Percentiles rank a stretch among this genome's conserved stretches.
Evolutionary conservation across 345 rosid species (phyloP).

Genomic region (Citrus medica): DNA sequence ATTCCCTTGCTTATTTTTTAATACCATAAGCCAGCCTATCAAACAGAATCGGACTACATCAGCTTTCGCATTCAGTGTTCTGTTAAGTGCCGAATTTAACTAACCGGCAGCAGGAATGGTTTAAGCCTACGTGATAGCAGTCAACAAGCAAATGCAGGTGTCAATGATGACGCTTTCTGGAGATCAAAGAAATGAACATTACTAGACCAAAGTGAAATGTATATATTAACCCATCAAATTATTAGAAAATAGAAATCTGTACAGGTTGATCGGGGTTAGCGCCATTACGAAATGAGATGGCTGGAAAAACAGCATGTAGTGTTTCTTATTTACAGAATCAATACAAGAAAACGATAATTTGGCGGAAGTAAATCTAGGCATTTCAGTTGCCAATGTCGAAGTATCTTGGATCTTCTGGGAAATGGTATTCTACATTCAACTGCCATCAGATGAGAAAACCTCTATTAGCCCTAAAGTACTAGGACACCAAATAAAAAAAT

Average conservation of each 20-base stretch:
- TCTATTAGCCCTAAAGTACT: background rate
- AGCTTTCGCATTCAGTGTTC: no score
- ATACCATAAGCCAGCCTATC: no score
- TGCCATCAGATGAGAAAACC: constrained; percentile 32
- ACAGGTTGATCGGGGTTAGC: constrained; percentile 27
- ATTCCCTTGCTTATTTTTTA: no score
- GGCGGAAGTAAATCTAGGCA: background rate
- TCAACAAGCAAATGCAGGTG: no score
- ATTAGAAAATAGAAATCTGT: constrained; percentile 14
- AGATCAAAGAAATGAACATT: background rate
- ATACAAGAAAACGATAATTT: constrained; percentile 1
- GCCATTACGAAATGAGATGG: constrained; percentile 28
- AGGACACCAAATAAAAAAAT: background rate
- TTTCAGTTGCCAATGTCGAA: constrained; percentile 47
- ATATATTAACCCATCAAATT: constrained; percentile 14
- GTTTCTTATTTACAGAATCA: constrained; percentile 30
- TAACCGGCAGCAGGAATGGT: no score
- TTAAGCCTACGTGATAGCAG: no score
- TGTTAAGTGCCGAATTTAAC: no score
- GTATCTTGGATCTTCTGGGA: constrained; percentile 85
- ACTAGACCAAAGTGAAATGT: background rate
- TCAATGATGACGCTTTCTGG: no score
- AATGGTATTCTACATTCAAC: constrained; percentile 86
- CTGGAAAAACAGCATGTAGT: constrained; percentile 1
- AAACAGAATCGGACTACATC: no score